Conservation (phyloP, 2,329 filamentous ascomycete genomes). For the Talaromyces sp. region DNA sequence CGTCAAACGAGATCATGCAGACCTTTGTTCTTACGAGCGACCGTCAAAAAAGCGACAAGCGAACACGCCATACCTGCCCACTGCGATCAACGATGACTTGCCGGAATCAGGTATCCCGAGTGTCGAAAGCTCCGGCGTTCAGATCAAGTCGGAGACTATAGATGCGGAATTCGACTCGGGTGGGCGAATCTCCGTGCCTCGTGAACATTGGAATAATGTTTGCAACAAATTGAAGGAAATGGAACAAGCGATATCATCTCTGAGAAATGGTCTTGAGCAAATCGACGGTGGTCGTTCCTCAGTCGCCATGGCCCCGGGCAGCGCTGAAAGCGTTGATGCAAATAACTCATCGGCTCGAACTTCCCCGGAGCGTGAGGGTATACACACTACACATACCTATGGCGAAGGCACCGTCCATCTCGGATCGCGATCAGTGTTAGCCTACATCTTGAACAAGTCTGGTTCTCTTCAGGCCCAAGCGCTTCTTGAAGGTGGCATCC, state of each 20-base stretch:
- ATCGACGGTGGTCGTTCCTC: constrained; percentile 26
- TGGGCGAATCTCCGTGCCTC: constrained; percentile 37
- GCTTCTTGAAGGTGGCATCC: constrained; percentile 58
- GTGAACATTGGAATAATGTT: constrained; percentile 45
- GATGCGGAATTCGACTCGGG: constrained; percentile 19
- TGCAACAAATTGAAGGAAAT: constrained; percentile 42
- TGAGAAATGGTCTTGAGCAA: constrained; percentile 39
- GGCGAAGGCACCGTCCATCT: constrained; percentile 61
- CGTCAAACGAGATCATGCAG: constrained; percentile 49
- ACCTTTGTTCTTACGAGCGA: constrained; percentile 49
- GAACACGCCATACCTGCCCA: constrained; percentile 18
- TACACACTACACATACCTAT: constrained; percentile 59
- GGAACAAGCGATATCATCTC: constrained; percentile 40
- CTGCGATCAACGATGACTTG: background rate
- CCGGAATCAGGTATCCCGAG: background rate
- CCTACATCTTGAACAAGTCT: constrained; percentile 56
- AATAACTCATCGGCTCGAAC: constrained; percentile 23
- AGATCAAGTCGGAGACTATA: constrained; percentile 17
- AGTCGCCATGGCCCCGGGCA: constrained; percentile 25
- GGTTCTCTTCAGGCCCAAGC: constrained; percentile 50
- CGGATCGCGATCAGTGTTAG: constrained; percentile 60
- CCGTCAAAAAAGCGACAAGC: constrained; percentile 45
- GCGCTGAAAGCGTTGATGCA: constrained; percentile 26
- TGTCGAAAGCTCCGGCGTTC: constrained; percentile 13
- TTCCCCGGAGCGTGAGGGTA: constrained; percentile 51